Evolutionary conservation across 192 early-diverging fungal species (phyloP).

Genomic region (Oehlia diaphana): DNA sequence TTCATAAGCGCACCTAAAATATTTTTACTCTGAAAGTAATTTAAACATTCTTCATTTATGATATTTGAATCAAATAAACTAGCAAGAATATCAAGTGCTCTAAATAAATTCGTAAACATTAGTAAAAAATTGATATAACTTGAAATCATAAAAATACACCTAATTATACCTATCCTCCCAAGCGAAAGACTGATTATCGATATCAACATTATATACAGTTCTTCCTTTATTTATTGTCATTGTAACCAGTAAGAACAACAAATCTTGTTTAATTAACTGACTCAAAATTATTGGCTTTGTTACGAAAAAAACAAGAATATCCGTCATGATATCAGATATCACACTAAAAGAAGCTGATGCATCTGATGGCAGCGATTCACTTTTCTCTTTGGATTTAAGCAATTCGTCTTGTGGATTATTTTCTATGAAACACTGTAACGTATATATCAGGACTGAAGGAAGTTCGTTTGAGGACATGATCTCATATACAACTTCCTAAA

Average conservation of each 20-base stretch:
- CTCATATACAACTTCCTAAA: slow-evolving; percentile 19
- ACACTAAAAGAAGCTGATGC: slow-evolving; percentile 25
- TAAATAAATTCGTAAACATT: slow-evolving; percentile 36
- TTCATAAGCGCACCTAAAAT: slow-evolving; percentile 44
- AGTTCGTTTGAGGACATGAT: slow-evolving; percentile 38
- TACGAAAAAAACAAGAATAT: slow-evolving; percentile 40
- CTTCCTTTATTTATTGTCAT: slow-evolving; percentile 29
- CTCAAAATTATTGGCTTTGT: slow-evolving; percentile 33
- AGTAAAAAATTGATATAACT: slow-evolving; percentile 21
- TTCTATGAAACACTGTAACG: slow-evolving; percentile 44
- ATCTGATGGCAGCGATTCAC: neutral
- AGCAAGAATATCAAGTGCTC: slow-evolving; percentile 36
- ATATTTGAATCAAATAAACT: slow-evolving; percentile 36
- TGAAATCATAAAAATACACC: neutral
- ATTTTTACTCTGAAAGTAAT: slow-evolving; percentile 37
- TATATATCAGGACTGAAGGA: slow-evolving; percentile 41
- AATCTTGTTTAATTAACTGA: slow-evolving; percentile 40
- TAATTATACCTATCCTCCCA: slow-evolving; percentile 41
- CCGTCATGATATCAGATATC: slow-evolving; percentile 33
- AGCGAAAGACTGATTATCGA: slow-evolving; percentile 11
- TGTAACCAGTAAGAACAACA: slow-evolving; percentile 38
- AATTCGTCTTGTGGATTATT: slow-evolving; percentile 14
- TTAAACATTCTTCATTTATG: slow-evolving; percentile 36
- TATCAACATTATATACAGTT: neutral
- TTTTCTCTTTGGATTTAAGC: neutral